Conservation (phyloP, 2,329 filamentous ascomycete genomes). For the Polytolypa hystricis region DNA sequence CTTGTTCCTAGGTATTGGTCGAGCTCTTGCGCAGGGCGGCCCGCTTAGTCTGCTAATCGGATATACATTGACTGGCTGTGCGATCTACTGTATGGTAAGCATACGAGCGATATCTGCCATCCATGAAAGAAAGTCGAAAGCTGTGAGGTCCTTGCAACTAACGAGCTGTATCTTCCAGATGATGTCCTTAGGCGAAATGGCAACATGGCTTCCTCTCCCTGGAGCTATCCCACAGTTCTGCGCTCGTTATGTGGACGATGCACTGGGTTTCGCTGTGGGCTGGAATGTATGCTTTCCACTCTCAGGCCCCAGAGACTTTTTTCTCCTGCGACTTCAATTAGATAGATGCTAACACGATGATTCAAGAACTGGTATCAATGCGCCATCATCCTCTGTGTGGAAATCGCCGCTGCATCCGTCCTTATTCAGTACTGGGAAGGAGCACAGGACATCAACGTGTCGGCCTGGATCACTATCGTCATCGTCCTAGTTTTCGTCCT, state of each 20-base stretch:
- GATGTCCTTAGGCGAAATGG: slow-evolving; percentile 39
- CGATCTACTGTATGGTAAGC: slow-evolving; percentile 34
- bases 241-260: slow-evolving; percentile 34
- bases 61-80: slow-evolving; percentile 39
- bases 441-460: slow-evolving; percentile 22
- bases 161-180: slow-evolving; percentile 11
- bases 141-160: neutral
- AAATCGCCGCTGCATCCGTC: slow-evolving; percentile 53
- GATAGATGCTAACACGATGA: slow-evolving; percentile 27
- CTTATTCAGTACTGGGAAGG: slow-evolving; percentile 51
- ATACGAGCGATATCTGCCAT: neutral
- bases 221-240: slow-evolving; percentile 40
- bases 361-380: slow-evolving; percentile 21
- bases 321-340: too few relatives aligned
- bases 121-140: neutral
- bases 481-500: slow-evolving; percentile 51
- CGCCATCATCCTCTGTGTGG: slow-evolving; percentile 33
- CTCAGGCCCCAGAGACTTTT: slow-evolving; percentile 44
- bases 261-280: slow-evolving; percentile 37
- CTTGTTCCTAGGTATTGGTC: slow-evolving; percentile 44
- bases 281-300: slow-evolving; percentile 50
- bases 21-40: slow-evolving; percentile 40
- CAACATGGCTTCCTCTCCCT: slow-evolving; percentile 38
- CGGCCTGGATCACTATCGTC: slow-evolving; percentile 38
- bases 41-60: slow-evolving; percentile 29